Evolutionary conservation across 345 rosid genomes (phyloP), one percentile per base, ranked within the genome.

Genomic region (Nasturtium officinale): DNA sequence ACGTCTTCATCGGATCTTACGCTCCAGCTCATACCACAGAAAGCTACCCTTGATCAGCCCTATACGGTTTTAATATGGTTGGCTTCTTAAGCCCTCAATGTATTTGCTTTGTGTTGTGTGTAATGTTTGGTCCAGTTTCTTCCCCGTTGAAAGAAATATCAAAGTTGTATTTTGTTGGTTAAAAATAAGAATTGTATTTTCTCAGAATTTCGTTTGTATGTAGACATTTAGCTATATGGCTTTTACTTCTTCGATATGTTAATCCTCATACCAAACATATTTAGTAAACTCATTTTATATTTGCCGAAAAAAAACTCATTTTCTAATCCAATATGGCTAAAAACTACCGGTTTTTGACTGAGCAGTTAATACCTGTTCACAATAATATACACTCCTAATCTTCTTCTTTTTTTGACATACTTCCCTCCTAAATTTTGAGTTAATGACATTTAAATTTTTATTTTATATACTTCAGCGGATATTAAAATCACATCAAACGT

Each of bases 1-100:
- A 87, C 38, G 60, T 89, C 48, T 93, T 87, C 71, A 89, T 87
- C 47, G 90, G 87, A 40, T 85, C 90, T 0, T 88, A 90, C 21
- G 56, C 79, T 26, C 60, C 82, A 1, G 57, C 70, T 63, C 64
- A 63, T 3, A 53, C 70, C 63, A 54, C 64, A 63, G 70, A 72
- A 10, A 72, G 64, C 70, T 63, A 72, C 29, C 47, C 77, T 63
- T 72, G 70, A 72, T 63, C 61, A 52, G n/a, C 51, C 45, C 21
- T 62, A 6, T 29, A 46, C 2, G 45, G 7, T 12, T 72, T 20
- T 2, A 15, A 11, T 9, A 42, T 53, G 55, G 7, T 53, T 62
- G 55, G 47, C 33, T 61, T 45, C 48, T 43, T 15, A 15, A 43
- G 48, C 48, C 7, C 8, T 45, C 9, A n/a, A 6, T n/a, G n/a